Evolutionary conservation across 2,329 filamentous ascomycete species (phyloP).

Genomic region (Cladosporium austrohemisphaericum): DNA sequence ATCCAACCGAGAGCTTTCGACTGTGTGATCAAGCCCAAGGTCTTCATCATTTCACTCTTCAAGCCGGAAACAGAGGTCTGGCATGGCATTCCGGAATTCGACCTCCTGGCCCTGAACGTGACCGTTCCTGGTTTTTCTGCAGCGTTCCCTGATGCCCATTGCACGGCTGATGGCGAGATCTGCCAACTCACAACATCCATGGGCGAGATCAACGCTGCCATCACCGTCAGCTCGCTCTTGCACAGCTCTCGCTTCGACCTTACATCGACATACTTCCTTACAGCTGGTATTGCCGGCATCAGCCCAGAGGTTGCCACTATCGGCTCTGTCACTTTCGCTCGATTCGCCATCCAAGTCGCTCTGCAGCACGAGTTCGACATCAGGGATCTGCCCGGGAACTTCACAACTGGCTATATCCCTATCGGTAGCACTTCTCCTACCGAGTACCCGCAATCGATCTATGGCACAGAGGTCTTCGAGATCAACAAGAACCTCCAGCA

Average conservation of each 20-base stretch:
- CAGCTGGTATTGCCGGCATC: conserved; percentile 70
- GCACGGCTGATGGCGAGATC: conserved; percentile 56
- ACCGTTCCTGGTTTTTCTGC: conserved; percentile 33
- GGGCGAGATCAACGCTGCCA: conserved; percentile 69
- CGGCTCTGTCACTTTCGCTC: conserved; percentile 62
- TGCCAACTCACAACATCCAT: conserved; percentile 66
- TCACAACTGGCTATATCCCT: conserved; percentile 65
- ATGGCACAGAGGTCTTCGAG: conserved; percentile 43
- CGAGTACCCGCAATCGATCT: conserved; percentile 37
- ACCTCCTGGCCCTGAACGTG: conserved; percentile 34
- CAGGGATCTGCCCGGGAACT: conserved; percentile 63
- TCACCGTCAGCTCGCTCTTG: conserved; percentile 61
- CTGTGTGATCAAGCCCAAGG: conserved; percentile 49
- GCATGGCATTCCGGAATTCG: conserved; percentile 32
- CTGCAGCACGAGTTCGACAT: conserved; percentile 73
- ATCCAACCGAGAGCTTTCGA: conserved; percentile 3
- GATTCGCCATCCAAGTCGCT: conserved; percentile 69
- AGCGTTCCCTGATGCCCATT: conserved; percentile 50
- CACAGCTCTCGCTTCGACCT: conserved; percentile 62
- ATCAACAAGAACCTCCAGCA: conserved; percentile 38
- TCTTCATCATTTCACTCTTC: conserved; percentile 63
- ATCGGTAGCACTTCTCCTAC: conserved; percentile 55
- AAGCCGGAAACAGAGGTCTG: conserved; percentile 47
- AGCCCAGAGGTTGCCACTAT: conserved; percentile 66
- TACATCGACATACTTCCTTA: conserved; percentile 64